A percentile compares a stretch with the other conserved stretches of the same genome.
phyloP scores from a whole-genome alignment of 805 yeast genomes.

The Candida ponderosae region DNA sequence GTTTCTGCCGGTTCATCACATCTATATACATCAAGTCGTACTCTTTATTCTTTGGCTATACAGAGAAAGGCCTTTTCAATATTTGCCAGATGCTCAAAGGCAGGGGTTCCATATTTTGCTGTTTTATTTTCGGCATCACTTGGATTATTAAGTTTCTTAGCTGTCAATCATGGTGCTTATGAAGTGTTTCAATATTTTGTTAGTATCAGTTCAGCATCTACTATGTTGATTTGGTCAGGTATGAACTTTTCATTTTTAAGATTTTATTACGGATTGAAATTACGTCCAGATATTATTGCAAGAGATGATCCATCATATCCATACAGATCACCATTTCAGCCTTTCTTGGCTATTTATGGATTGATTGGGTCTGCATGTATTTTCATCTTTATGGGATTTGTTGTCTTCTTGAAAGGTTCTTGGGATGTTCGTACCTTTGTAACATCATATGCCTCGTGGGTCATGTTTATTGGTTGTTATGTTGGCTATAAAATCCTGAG shows the following conservation, averaged over 20 bases:
- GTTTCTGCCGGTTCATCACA: constrained; percentile 48
- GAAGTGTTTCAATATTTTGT: constrained; percentile 60
- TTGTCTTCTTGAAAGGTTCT: constrained; percentile 45
- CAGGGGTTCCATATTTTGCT: constrained; percentile 67
- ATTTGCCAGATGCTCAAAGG: constrained; percentile 48
- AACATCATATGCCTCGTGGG: constrained; percentile 55
- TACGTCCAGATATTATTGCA: constrained; percentile 56
- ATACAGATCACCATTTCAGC: constrained; percentile 62
- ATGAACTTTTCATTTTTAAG: constrained; percentile 59
- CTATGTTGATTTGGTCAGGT: constrained; percentile 73
- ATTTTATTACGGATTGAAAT: constrained; percentile 53
- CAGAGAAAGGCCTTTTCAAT: constrained; percentile 52
- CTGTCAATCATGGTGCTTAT: constrained; percentile 51
- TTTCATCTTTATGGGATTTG: constrained; percentile 52
- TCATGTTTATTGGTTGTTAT: constrained; percentile 44
- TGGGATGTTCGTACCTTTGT: constrained; percentile 61
- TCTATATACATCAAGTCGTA: constrained; percentile 47
- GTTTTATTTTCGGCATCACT: constrained; percentile 57
- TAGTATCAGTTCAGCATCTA: constrained; percentile 64
- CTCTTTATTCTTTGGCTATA: constrained; percentile 44
- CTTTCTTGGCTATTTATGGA: constrained; percentile 59
- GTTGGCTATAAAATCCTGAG: constrained; percentile 48
- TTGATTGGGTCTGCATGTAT: constrained; percentile 43
- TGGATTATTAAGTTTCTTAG: constrained; percentile 52
- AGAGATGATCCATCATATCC: constrained; percentile 62